Evolutionary conservation across 2,329 filamentous ascomycete species (phyloP).

Genomic region (Aureobasidium namibiae): DNA sequence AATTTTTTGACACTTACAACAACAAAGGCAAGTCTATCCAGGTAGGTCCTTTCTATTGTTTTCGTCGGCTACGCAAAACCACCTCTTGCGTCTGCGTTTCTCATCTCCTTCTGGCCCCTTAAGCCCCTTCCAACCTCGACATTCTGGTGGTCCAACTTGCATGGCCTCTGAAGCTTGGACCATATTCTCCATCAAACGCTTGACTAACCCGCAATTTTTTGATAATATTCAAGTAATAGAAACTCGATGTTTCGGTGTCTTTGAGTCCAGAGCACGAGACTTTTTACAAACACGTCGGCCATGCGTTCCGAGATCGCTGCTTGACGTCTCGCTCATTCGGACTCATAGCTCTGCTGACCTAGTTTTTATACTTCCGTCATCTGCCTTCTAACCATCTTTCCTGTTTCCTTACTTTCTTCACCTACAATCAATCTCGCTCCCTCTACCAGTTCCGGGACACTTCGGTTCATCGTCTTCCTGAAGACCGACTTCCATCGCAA

Average conservation of each 20-base stretch:
- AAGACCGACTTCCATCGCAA: not conserved
- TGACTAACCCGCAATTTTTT: not conserved
- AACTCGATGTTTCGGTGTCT: not conserved
- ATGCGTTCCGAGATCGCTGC: constrained; percentile 9
- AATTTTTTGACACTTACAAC: not conserved
- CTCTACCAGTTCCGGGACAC: not conserved
- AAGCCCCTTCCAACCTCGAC: not conserved
- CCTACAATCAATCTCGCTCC: not conserved
- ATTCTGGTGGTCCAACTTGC: not conserved
- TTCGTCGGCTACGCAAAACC: not conserved
- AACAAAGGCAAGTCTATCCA: not conserved
- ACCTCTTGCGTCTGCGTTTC: not conserved
- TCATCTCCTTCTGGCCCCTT: not conserved
- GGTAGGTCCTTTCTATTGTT: not conserved
- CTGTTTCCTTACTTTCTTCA: not conserved
- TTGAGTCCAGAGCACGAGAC: constrained; percentile 7
- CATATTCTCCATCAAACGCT: constrained; percentile 2
- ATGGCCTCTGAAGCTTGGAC: not conserved
- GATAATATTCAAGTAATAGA: constrained; percentile 7
- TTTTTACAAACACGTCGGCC: not conserved
- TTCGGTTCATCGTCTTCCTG: not conserved
- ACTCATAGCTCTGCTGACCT: constrained; percentile 8
- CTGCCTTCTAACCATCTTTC: constrained; percentile 1
- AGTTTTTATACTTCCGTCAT: constrained; percentile 10
- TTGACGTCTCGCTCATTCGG: constrained; percentile 3